Percentiles rank a stretch among this genome's conserved stretches.
Evolutionary conservation across 345 rosid species (phyloP).

Genomic region (Melaleuca alternifolia): DNA sequence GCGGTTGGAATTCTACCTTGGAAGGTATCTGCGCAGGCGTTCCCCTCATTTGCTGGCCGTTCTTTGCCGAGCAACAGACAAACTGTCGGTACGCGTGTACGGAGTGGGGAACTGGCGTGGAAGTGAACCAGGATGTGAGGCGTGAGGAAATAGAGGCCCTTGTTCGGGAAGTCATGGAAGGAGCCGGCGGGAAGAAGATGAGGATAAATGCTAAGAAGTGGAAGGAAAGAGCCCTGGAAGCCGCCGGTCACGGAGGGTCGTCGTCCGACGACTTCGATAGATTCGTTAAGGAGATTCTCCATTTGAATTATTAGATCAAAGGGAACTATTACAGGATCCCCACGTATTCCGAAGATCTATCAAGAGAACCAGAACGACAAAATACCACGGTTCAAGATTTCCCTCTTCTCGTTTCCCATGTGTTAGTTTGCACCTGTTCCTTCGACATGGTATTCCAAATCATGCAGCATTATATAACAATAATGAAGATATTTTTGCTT

Average conservation of each 20-base stretch:
- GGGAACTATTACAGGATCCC: neutral
- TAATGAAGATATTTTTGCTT: too few species aligned
- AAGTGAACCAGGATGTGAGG: constrained; percentile 10
- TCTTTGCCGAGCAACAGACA: constrained; percentile 19
- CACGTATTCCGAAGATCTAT: neutral
- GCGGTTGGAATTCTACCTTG: constrained; percentile 24
- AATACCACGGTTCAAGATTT: neutral
- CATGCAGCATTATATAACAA: too few species aligned
- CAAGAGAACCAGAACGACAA: neutral
- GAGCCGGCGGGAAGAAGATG: constrained; percentile 1
- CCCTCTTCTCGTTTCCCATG: neutral
- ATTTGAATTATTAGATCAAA: neutral
- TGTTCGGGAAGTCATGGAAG: constrained; percentile 10
- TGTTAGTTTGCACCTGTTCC: neutral
- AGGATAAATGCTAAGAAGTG: constrained; percentile 13
- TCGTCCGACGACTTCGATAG: constrained; percentile 4
- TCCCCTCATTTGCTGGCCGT: constrained; percentile 24
- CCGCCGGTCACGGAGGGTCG: constrained; percentile 7
- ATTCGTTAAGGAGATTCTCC: constrained; percentile 6
- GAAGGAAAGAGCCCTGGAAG: constrained; percentile 17
- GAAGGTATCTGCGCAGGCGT: constrained; percentile 12
- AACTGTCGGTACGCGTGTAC: constrained; percentile 12
- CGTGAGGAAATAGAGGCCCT: constrained; percentile 6
- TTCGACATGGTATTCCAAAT: too few species aligned
- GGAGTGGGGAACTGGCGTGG: constrained; percentile 15